Percentiles rank a stretch among this genome's conserved stretches.
Conservation (phyloP, 78 protist species). For the Polysphondylium violaceum region DNA sequence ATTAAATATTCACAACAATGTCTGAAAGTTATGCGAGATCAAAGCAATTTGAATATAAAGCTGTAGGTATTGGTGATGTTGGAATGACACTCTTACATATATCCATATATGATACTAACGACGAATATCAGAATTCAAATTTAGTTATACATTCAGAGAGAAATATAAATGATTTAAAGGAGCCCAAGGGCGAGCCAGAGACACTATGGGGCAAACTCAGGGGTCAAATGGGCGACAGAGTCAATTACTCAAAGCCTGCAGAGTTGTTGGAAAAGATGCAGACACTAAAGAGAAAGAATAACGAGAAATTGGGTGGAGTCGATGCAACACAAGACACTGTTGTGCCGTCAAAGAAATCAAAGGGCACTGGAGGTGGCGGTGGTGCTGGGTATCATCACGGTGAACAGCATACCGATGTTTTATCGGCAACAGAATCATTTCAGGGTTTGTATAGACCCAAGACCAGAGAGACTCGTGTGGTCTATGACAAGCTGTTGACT, state of each 20-base stretch:
- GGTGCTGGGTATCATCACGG: background rate
- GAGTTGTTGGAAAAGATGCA: slow-evolving; percentile 18
- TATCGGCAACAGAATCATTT: slow-evolving; percentile 66
- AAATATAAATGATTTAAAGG: slow-evolving; percentile 49
- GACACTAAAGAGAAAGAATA: slow-evolving; percentile 45
- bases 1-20: too few relatives aligned
- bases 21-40: slow-evolving; percentile 73
- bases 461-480: slow-evolving; percentile 81
- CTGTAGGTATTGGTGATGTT: slow-evolving; percentile 33
- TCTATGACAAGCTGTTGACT: slow-evolving; percentile 84
- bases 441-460: slow-evolving; percentile 87
- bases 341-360: slow-evolving; percentile 38
- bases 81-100: background rate
- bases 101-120: background rate
- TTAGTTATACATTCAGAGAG: slow-evolving; percentile 74
- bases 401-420: background rate
- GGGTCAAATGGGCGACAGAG: slow-evolving; percentile 85
- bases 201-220: slow-evolving; percentile 73
- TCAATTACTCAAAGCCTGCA: slow-evolving; percentile 28
- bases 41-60: slow-evolving; percentile 78
- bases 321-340: background rate
- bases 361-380: slow-evolving; percentile 2
- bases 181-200: slow-evolving; percentile 91
- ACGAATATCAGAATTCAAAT: slow-evolving; percentile 61
- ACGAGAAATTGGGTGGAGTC: slow-evolving; percentile 4